Conservation (phyloP, 2,329 filamentous ascomycete genomes). For the Rhynchosporium graminicola region DNA sequence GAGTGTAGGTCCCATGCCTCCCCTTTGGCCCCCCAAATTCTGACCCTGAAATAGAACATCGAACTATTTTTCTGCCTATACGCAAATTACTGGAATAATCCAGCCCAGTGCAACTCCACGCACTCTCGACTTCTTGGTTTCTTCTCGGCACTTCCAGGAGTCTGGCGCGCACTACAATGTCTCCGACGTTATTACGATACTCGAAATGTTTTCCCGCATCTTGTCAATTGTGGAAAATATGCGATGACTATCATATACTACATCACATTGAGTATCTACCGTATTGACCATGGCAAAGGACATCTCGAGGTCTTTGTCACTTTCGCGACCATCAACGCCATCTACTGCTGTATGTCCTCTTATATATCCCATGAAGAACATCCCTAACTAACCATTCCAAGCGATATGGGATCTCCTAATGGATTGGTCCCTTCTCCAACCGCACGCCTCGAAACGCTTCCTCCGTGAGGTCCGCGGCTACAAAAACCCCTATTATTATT, state of each 20-base stretch:
- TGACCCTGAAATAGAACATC: slow-evolving; percentile 63
- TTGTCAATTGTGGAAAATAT: slow-evolving; percentile 93
- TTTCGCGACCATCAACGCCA: slow-evolving; percentile 76
- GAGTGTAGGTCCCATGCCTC: slow-evolving; percentile 60
- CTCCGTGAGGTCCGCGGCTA: slow-evolving; percentile 80
- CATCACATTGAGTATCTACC: slow-evolving; percentile 78
- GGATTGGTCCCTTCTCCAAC: slow-evolving; percentile 92
- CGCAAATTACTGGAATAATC: slow-evolving; percentile 72
- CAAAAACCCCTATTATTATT: slow-evolving; percentile 81
- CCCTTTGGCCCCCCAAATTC: background rate
- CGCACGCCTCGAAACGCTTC: slow-evolving; percentile 64
- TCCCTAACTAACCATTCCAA: slow-evolving; percentile 36
- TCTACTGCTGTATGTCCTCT: slow-evolving; percentile 70
- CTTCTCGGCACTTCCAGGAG: slow-evolving; percentile 76
- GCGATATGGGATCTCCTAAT: slow-evolving; percentile 92
- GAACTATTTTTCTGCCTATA: slow-evolving; percentile 96
- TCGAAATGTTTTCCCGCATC: slow-evolving; percentile 82
- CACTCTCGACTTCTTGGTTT: slow-evolving; percentile 85
- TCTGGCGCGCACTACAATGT: slow-evolving; percentile 91
- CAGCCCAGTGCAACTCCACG: slow-evolving; percentile 78
- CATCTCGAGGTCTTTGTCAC: slow-evolving; percentile 74
- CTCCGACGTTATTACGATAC: slow-evolving; percentile 88
- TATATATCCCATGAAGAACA: background rate
- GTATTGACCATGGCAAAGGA: slow-evolving; percentile 61
- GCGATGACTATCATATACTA: slow-evolving; percentile 79